phyloP scores from a whole-genome alignment of 345 rosid species.

The Alliaria petiolata region DNA sequence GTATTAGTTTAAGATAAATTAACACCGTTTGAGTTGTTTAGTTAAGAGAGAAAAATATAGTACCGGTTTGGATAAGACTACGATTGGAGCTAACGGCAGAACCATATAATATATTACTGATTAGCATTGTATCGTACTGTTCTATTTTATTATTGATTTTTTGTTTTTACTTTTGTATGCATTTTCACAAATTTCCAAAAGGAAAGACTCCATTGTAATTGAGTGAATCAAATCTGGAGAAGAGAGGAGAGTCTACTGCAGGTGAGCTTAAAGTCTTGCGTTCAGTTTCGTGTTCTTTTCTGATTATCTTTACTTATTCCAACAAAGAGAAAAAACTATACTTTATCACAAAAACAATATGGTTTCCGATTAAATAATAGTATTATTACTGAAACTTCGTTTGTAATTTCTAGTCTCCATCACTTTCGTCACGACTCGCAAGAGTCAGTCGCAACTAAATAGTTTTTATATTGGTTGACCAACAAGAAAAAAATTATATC shows the following conservation, averaged over 20 bases:
- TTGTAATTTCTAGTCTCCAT: slow-evolving; percentile 13
- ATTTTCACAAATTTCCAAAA: not conserved
- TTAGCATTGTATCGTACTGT: not conserved
- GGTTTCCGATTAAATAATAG: not conserved
- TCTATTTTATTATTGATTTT: not conserved
- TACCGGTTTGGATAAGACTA: slow-evolving; percentile 23
- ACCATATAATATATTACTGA: slow-evolving; percentile 3
- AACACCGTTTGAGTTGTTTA: not conserved
- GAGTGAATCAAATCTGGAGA: slow-evolving; percentile 7
- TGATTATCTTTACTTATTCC: not conserved
- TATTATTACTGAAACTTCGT: slow-evolving; percentile 19
- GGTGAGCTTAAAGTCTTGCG: slow-evolving; percentile 1
- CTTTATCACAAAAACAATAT: not conserved
- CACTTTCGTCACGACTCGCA: slow-evolving; percentile 6
- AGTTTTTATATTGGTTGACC: slow-evolving; percentile 6
- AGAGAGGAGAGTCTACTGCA: not conserved
- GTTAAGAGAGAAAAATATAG: not conserved
- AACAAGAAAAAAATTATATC: not conserved
- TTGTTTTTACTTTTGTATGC: not conserved
- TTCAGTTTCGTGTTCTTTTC: not conserved
- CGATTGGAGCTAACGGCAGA: slow-evolving; percentile 15
- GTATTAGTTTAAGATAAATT: not conserved
- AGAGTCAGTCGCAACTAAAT: slow-evolving; percentile 15
- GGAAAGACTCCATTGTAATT: not conserved
- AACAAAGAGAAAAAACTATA: not conserved